These are phyloP conservation scores for Fusarium hostae DNA, from an alignment of 2,329 filamentous ascomycete genomes.

Conservation along the genomic window DNA sequence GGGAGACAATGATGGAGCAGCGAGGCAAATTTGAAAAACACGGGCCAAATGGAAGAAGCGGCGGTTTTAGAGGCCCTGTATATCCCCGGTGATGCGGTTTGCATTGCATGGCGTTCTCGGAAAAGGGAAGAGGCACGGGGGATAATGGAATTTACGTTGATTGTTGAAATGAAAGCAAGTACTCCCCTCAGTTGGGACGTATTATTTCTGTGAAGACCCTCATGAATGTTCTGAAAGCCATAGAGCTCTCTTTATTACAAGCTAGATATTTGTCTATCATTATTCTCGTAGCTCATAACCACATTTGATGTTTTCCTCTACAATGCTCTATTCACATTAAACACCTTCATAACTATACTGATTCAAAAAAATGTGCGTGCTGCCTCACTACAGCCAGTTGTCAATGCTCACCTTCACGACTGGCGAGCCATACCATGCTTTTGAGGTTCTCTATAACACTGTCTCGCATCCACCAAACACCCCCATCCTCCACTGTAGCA, in stretches of 20 bases:
- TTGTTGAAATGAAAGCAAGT: conserved; percentile 46
- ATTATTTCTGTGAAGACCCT: conserved; percentile 8
- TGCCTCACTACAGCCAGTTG: background rate
- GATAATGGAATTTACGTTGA: conserved; percentile 49
- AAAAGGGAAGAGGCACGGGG: conserved; percentile 47
- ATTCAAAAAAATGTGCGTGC: background rate
- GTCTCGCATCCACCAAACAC: conserved; percentile 66
- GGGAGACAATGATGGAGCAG: conserved; percentile 31
- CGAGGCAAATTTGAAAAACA: conserved; percentile 25
- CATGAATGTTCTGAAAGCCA: background rate
- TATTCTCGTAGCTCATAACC: conserved; percentile 35
- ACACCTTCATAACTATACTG: background rate
- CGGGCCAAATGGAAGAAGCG: conserved; percentile 28
- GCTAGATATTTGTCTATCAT: conserved; percentile 23
- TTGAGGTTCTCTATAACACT: conserved; percentile 66
- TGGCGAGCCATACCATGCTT: conserved; percentile 64
- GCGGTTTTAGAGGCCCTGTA: conserved; percentile 41
- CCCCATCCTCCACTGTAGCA: conserved; percentile 44
- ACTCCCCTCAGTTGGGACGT: conserved; percentile 24
- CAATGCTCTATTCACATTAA: background rate
- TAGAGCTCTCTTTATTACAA: background rate
- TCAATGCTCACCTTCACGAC: conserved; percentile 50
- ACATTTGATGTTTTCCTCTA: conserved; percentile 11
- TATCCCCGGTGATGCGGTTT: conserved; percentile 53
- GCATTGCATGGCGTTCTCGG: conserved; percentile 54